These are phyloP conservation scores for Arthromyces matolae DNA, from an alignment of 768 basidiomycete genomes.

Conservation along the genomic window DNA sequence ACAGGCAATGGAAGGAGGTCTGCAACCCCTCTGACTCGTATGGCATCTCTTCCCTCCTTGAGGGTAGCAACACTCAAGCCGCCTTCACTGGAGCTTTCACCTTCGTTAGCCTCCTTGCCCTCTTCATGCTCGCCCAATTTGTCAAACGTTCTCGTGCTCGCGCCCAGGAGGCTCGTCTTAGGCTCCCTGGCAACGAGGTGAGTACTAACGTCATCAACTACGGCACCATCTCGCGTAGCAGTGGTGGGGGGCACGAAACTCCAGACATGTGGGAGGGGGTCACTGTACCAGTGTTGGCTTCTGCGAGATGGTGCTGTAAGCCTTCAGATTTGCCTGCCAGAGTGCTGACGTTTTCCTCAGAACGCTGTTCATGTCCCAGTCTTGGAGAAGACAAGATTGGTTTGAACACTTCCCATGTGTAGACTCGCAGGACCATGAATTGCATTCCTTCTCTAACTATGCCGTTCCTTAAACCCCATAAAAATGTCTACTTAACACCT, in stretches of 20 bases:
- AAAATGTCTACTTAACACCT: no score
- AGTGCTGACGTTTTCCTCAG: slow-evolving; percentile 3
- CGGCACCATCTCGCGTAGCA: slow-evolving; percentile 29
- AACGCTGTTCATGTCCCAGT: slow-evolving; percentile 11
- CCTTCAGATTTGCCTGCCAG: neutral
- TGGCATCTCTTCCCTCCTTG: slow-evolving; percentile 23
- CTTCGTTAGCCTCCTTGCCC: slow-evolving; percentile 35
- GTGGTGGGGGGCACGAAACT: neutral
- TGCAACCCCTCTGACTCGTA: slow-evolving; percentile 30
- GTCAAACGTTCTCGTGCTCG: slow-evolving; percentile 38
- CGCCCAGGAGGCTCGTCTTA: slow-evolving; percentile 34
- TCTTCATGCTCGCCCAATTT: slow-evolving; percentile 35
- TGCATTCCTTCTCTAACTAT: neutral
- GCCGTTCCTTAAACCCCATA: no score
- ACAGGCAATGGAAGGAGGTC: slow-evolving; percentile 49
- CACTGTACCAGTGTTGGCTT: no score
- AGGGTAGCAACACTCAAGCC: slow-evolving; percentile 24
- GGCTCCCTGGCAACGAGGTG: slow-evolving; percentile 48
- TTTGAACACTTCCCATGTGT: slow-evolving; percentile 1
- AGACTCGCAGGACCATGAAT: no score
- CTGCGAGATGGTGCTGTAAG: slow-evolving; percentile 12
- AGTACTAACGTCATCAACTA: slow-evolving; percentile 33
- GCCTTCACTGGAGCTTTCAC: slow-evolving; percentile 35
- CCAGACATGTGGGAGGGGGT: no score
- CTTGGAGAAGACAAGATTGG: slow-evolving; percentile 16